These are phyloP conservation scores for Psilocybe cyanescens DNA, from an alignment of 768 basidiomycete genomes.

Conservation along the genomic window DNA sequence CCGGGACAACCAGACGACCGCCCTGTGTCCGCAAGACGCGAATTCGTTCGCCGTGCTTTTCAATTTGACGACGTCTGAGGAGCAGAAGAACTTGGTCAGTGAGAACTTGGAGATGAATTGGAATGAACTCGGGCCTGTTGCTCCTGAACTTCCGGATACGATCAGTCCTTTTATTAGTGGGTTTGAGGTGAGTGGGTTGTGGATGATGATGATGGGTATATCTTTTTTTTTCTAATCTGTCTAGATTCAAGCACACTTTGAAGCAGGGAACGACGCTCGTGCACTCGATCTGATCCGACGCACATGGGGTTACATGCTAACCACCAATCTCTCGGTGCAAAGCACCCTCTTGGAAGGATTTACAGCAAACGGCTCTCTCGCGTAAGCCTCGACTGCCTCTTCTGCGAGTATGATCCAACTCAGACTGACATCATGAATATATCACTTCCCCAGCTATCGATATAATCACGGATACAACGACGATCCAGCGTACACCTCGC, in stretches of 20 bases:
- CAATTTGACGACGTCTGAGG: slow-evolving; percentile 46
- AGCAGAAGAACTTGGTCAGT: slow-evolving; percentile 46
- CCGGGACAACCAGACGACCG: slow-evolving; percentile 55
- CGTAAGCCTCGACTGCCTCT: slow-evolving; percentile 31
- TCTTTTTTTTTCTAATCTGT: neutral
- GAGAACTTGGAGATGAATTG: slow-evolving; percentile 53
- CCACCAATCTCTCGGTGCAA: slow-evolving; percentile 56
- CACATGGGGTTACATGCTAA: slow-evolving; percentile 66
- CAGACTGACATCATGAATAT: neutral
- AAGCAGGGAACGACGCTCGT: slow-evolving; percentile 49
- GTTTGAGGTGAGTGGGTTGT: slow-evolving; percentile 47
- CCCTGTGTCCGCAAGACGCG: slow-evolving; percentile 58
- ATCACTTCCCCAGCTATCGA: slow-evolving; percentile 43
- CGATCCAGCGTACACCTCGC: slow-evolving; percentile 62
- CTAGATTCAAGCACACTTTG: slow-evolving; percentile 63
- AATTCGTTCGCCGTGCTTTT: slow-evolving; percentile 60
- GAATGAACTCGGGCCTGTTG: slow-evolving; percentile 54
- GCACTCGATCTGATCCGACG: slow-evolving; percentile 57
- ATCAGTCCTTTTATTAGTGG: slow-evolving; percentile 64
- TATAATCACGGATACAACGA: slow-evolving; percentile 57
- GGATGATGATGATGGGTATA: neutral
- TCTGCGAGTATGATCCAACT: neutral
- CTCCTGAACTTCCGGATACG: slow-evolving; percentile 61
- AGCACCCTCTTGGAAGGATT: slow-evolving; percentile 63
- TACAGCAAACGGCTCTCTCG: slow-evolving; percentile 58